A percentile compares a stretch with the other conserved stretches of the same genome.
Evolutionary conservation across 305 asterid species (phyloP).

Genomic region (Solanum chacoense): DNA sequence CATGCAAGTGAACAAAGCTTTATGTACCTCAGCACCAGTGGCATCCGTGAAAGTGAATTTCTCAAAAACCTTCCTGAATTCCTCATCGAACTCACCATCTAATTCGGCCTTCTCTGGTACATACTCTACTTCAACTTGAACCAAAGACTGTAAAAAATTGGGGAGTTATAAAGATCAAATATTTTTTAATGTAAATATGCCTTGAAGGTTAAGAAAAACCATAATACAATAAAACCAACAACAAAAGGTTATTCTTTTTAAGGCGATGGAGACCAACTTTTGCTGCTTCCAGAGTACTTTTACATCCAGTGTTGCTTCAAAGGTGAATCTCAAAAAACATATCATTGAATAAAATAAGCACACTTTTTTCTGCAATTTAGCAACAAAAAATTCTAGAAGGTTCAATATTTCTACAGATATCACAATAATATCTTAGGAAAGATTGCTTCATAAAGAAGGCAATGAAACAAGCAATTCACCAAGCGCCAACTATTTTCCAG

Average conservation of each 20-base stretch:
- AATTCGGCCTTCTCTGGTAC: conserved; percentile 84
- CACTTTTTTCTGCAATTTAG: background rate
- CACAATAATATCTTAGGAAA: background rate
- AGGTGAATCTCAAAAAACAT: background rate
- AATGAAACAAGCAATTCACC: background rate
- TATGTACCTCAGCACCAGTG: conserved; percentile 52
- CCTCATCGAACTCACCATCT: conserved; percentile 58
- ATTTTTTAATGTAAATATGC: background rate
- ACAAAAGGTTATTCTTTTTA: background rate
- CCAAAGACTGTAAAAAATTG: conserved; percentile 29
- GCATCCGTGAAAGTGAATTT: conserved; percentile 57
- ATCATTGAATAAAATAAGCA: background rate
- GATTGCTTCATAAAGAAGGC: background rate
- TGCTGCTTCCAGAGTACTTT: background rate
- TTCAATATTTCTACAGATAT: background rate
- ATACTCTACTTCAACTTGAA: conserved; percentile 75
- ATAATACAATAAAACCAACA: background rate
- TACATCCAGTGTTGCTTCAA: background rate
- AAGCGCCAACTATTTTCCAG: background rate
- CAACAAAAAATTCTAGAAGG: background rate
- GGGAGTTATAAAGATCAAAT: background rate
- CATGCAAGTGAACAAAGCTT: background rate
- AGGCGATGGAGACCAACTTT: background rate
- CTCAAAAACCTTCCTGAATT: conserved; percentile 77
- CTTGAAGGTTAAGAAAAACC: background rate